Conservation (phyloP, 495 filamentous ascomycete species). For the Penicillium diatomitis region DNA sequence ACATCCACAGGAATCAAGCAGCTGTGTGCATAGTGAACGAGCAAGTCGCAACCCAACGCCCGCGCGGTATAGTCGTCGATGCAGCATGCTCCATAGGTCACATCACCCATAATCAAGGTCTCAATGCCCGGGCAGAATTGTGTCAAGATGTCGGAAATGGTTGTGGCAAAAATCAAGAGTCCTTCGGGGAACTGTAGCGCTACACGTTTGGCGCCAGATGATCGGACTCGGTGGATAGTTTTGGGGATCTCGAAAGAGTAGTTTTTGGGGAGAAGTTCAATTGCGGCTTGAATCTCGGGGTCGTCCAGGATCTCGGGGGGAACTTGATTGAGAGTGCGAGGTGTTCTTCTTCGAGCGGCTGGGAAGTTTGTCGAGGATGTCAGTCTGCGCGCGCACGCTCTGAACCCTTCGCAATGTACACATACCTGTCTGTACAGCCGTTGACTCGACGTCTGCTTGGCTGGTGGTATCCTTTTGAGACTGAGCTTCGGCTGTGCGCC, state of each 20-base stretch:
- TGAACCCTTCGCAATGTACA: no score
- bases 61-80: conserved; percentile 97
- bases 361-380: no score
- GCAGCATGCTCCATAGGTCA: conserved; percentile 97
- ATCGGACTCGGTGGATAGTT: conserved; percentile 89
- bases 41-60: conserved; percentile 85
- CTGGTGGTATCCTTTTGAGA: conserved; percentile 31
- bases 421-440: conserved; percentile 39
- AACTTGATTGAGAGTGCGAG: conserved; percentile 79
- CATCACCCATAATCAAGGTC: conserved; percentile 97
- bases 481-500: conserved; percentile 50
- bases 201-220: conserved; percentile 63
- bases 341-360: conserved; percentile 54
- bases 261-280: conserved; percentile 78
- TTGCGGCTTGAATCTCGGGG: conserved; percentile 78
- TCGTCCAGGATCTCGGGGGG: conserved; percentile 80
- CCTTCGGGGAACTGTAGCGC: conserved; percentile 96
- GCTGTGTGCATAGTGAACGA: conserved; percentile 95
- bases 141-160: conserved; percentile 93
- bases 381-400: no score
- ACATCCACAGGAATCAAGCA: conserved; percentile 94
- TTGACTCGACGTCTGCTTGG: conserved; percentile 54
- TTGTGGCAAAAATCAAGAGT: conserved; percentile 90
- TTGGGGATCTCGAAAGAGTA: conserved; percentile 99
- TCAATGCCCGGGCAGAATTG: conserved; percentile 86